phyloP scores from a whole-genome alignment of 805 yeast species.

The Spathaspora girioi region DNA sequence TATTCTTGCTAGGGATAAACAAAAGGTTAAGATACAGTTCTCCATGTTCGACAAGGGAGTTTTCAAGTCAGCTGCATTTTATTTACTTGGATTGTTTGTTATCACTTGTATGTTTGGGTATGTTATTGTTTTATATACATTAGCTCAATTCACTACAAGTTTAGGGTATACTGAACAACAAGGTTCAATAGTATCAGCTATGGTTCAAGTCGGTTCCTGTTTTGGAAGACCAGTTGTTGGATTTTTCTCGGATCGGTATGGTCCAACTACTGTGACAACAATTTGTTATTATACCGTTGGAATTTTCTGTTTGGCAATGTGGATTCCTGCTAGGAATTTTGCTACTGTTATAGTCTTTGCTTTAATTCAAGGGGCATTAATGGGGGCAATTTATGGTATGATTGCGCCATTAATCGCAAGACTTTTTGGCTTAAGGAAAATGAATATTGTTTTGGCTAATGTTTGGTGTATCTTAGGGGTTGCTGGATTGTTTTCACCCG shows the following conservation, averaged over 20 bases:
- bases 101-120: conserved; percentile 56
- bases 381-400: conserved; percentile 62
- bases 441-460: conserved; percentile 49
- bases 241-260: conserved; percentile 44
- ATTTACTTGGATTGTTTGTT: conserved; percentile 38
- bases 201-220: conserved; percentile 55
- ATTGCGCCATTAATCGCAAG: conserved; percentile 49
- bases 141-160: conserved; percentile 58
- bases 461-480: conserved; percentile 51
- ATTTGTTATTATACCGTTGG: conserved; percentile 22
- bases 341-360: conserved; percentile 55
- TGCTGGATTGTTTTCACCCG: conserved; percentile 54
- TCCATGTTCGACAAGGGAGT: conserved; percentile 38
- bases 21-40: conserved; percentile 17
- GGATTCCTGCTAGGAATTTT: conserved; percentile 50
- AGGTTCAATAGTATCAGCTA: conserved; percentile 57
- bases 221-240: conserved; percentile 59
- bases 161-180: conserved; percentile 53
- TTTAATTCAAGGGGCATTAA: conserved; percentile 48
- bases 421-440: conserved; percentile 50
- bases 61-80: conserved; percentile 37
- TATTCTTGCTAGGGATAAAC: conserved; percentile 13
- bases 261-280: conserved; percentile 45
- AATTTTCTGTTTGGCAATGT: conserved; percentile 32
- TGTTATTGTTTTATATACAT: conserved; percentile 53